These are phyloP conservation scores for Sugiyamaella sp. DNA, from an alignment of 1,139 yeast genomes.

Conservation along the genomic window DNA sequence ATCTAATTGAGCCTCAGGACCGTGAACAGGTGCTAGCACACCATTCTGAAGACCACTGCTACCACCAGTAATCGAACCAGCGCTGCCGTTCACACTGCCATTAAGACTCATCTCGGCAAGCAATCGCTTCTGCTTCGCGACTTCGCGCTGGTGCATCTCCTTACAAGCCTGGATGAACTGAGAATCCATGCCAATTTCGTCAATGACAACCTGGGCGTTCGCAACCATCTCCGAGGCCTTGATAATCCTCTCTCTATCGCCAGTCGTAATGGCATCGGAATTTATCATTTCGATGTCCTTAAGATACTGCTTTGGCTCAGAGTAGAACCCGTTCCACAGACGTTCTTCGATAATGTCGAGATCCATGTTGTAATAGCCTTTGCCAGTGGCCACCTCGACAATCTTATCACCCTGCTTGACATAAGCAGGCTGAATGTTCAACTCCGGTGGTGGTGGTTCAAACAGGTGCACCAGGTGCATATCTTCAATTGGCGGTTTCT, in stretches of 20 bases:
- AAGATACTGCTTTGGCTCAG: constrained; percentile 88
- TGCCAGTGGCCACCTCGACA: constrained; percentile 73
- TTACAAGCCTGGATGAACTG: constrained; percentile 77
- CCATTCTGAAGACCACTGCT: too few species aligned
- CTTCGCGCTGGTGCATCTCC: constrained; percentile 70
- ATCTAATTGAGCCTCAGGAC: too few species aligned
- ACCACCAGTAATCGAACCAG: constrained; percentile 1
- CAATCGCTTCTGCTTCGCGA: constrained; percentile 29
- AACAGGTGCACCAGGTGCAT: constrained; percentile 71
- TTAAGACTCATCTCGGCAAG: constrained; percentile 17
- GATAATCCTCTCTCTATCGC: constrained; percentile 81
- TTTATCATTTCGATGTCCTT: constrained; percentile 84
- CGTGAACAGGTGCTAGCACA: too few species aligned
- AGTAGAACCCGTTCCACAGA: constrained; percentile 93
- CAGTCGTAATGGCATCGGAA: constrained; percentile 69
- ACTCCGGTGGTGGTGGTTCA: constrained; percentile 29
- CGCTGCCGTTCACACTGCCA: constrained; percentile 9
- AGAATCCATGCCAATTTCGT: constrained; percentile 74
- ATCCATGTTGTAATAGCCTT: constrained; percentile 81
- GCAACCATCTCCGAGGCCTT: constrained; percentile 97
- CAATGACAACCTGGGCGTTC: constrained; percentile 93
- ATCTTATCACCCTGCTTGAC: constrained; percentile 73
- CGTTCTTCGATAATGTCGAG: constrained; percentile 92
- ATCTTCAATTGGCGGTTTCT: constrained; percentile 88
- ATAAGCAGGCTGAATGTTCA: constrained; percentile 49